Evolutionary conservation across 2,329 filamentous ascomycete genomes (phyloP).

Genomic region (Alternaria brassicae): DNA sequence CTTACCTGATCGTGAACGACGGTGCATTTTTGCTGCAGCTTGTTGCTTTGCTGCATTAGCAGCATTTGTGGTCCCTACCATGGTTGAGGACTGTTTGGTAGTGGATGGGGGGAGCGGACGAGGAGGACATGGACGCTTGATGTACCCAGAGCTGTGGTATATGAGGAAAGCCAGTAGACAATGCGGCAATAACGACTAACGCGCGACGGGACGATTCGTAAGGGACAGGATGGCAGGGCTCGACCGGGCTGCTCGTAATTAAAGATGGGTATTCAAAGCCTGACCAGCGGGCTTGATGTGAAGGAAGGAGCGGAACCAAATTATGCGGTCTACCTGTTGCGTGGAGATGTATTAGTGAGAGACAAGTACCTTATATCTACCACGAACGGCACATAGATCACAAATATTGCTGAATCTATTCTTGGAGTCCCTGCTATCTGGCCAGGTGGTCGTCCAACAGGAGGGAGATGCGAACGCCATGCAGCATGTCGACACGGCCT

Average conservation of each 20-base stretch:
- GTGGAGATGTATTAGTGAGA: constrained; percentile 40
- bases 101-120: constrained; percentile 50
- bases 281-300: constrained; percentile 57
- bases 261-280: constrained; percentile 58
- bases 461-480: constrained; percentile 38
- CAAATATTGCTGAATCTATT: constrained; percentile 57
- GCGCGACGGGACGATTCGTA: constrained; percentile 51
- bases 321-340: constrained; percentile 55
- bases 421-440: constrained; percentile 49
- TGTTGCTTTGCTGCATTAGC: constrained; percentile 59
- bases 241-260: constrained; percentile 53
- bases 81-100: constrained; percentile 55
- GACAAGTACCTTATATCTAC: constrained; percentile 58
- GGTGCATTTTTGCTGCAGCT: constrained; percentile 85
- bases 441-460: constrained; percentile 42
- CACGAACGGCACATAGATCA: constrained; percentile 46
- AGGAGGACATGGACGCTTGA: constrained; percentile 59
- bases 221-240: constrained; percentile 53
- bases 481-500: constrained; percentile 21
- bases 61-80: constrained; percentile 58
- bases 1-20: constrained; percentile 92
- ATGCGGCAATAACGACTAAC: constrained; percentile 52
- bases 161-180: constrained; percentile 50
- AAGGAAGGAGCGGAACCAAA: constrained; percentile 54
- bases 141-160: constrained; percentile 52